Base-by-base conservation (phyloP, 1,139 yeast genomes). In the Arxiozyma heterogenica region DNA sequence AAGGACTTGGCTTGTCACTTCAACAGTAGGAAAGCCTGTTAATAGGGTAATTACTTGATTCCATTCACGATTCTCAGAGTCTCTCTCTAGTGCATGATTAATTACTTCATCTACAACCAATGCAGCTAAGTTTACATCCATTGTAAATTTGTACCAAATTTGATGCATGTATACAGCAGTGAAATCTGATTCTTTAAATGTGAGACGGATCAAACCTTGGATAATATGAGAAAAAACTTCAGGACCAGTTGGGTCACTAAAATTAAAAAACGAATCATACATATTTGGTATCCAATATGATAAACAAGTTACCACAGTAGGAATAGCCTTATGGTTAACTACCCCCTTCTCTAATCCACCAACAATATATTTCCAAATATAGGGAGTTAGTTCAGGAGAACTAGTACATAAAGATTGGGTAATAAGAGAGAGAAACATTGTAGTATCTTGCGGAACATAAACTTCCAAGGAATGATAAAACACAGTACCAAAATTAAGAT, bases 261-360 rank as follows among this genome's bases (percentile, higher is more conserved):
- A 73, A 47, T 76, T 64, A 62, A 75, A 83, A 15, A 87, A 81
- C 59, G 81, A 70, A 34, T 75, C 75, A 63, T 83, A 80, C 41
- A 86, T 73, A 61, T 88, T 86, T 41, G 78, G 77, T n/a, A 86
- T 75, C 95, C 96, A 89, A 1, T 93, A 90, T 0, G 88, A 75
- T n/a, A 83, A 73, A 64, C 82, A 83, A 57, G 77, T 69, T 4
- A 84, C 72, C 1, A 64, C 55, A 11, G 59, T 59, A 4, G 69
- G 66, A 20, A 62, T 56, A 41, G 60, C 53, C 17, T 56, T 57
- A 23, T 56, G 59, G 15, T 34, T 30, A 11, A 66, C 51, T 5
- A 62, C 55, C 18, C 55, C 54, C 42, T 58, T 62, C 34, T 58
- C 59, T n/a, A 68, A 52, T 6, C 67, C 66, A 30, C 65, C 64